Base-by-base conservation (phyloP, 1,139 yeast genomes). In the Lodderomyces orthopsilosis region DNA sequence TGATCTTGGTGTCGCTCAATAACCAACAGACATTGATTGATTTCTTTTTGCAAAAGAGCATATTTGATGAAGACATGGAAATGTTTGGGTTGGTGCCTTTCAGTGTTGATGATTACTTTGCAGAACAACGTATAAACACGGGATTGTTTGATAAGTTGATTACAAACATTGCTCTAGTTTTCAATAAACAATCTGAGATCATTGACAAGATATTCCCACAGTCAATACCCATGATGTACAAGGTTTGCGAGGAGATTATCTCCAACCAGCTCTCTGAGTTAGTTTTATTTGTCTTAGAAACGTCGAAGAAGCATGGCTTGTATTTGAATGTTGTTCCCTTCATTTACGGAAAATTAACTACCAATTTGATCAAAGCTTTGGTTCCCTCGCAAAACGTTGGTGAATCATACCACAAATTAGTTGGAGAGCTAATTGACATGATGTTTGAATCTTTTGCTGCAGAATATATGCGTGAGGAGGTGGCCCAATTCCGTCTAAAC, bases 391-490 rank as follows among this genome's bases (percentile, higher is more conserved):
- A 51, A 6, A 73, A 72, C 47, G 54, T 66, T 17, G 77, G 76
- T 1, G 64, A 57, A 5, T 54, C 60, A 4, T 72, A 70, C 46
- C 51, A 53, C 5, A 55, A 46, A 6, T 53, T 71, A 32, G 61
- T 72, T 5, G 54, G 53, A 14, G 76, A 70, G 35, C 59, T 77
- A 10, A 61, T 79, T 33, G 79, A 79, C 48, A 71, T 76, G 62
- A 68, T 71, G 51, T 76, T 66, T 50, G 81, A 70, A 46, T 66
- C 72, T 12, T 62, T 69, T 42, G 70, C 67, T 5, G 68, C 75
- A 3, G 81, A 83, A 41, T 81, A 79, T 49, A 59, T 66, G 49
- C 64, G 77, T 35, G 79, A 75, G 46, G 75, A 76, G 41, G 58
- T 76, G 4, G 49, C 55, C 19, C 47, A 51, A 6, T 68, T 68